These are phyloP conservation scores for Arthromyces matolae DNA, from an alignment of 768 basidiomycete species.

Conservation along the genomic window DNA sequence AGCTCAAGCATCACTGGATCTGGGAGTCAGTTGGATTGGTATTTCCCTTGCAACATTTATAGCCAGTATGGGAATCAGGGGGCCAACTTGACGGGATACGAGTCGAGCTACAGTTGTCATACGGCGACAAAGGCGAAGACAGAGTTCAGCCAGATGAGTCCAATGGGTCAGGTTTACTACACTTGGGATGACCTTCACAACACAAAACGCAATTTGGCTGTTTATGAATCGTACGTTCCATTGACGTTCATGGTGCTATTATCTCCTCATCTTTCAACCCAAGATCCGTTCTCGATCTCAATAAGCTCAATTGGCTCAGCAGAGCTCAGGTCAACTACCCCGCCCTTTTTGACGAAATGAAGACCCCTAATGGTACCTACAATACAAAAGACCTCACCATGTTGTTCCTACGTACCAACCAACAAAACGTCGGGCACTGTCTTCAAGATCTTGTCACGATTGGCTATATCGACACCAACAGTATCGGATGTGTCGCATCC, in stretches of 20 bases:
- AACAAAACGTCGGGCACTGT: conserved; percentile 70
- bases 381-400: conserved; percentile 88
- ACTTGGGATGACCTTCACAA: conserved; percentile 84
- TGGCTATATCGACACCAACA: conserved; percentile 92
- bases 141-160: conserved; percentile 43
- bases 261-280: neutral
- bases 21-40: conserved; percentile 76
- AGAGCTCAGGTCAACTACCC: conserved; percentile 81
- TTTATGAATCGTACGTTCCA: conserved; percentile 81
- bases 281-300: conserved; percentile 86
- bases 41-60: conserved; percentile 95
- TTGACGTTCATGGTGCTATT: neutral
- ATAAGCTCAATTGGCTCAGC: conserved; percentile 83
- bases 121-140: conserved; percentile 48
- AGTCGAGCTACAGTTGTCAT: conserved; percentile 69
- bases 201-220: conserved; percentile 75
- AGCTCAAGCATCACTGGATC: conserved; percentile 68
- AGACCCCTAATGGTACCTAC: conserved; percentile 63
- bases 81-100: conserved; percentile 70
- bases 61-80: conserved; percentile 62
- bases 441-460: conserved; percentile 82
- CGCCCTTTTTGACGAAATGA: conserved; percentile 74
- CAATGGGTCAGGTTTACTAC: conserved; percentile 88
- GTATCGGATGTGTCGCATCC: conserved; percentile 95
- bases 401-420: conserved; percentile 68